Evolutionary conservation across 2,329 filamentous ascomycete species (phyloP).

Genomic region (Lanzia echinophila): DNA sequence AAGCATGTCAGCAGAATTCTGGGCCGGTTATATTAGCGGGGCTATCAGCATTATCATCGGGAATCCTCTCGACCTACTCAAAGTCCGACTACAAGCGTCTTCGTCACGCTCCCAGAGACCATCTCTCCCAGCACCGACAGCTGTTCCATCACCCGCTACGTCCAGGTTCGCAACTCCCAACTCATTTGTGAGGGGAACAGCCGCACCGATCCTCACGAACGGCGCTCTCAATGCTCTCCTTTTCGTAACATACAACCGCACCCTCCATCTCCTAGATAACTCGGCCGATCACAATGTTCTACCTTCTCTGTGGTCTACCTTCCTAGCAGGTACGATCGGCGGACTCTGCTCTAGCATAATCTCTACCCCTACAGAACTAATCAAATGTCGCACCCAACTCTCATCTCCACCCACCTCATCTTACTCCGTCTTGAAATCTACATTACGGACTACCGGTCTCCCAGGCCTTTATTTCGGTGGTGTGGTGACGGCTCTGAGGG

Average conservation of each 20-base stretch:
- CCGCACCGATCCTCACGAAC: conserved; percentile 82
- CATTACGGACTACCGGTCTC: conserved; percentile 52
- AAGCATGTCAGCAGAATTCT: conserved; percentile 64
- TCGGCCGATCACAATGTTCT: conserved; percentile 16
- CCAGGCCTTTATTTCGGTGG: conserved; percentile 77
- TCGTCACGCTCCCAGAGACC: conserved; percentile 5
- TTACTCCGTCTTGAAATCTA: conserved; percentile 56
- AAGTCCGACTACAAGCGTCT: conserved; percentile 77
- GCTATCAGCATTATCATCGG: conserved; percentile 81
- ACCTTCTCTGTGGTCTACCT: conserved; percentile 58
- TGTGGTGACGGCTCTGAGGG: conserved; percentile 70
- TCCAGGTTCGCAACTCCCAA: conserved; percentile 33
- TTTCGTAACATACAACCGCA: conserved; percentile 85
- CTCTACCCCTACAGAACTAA: conserved; percentile 80
- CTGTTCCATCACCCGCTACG: conserved; percentile 26
- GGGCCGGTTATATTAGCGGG: conserved; percentile 86
- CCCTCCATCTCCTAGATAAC: conserved; percentile 54
- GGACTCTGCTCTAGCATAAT: conserved; percentile 82
- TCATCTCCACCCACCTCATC: conserved; percentile 29
- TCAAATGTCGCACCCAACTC: conserved; percentile 87
- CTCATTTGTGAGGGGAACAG: conserved; percentile 55
- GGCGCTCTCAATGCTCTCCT: conserved; percentile 86
- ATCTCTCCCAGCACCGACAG: conserved; percentile 11
- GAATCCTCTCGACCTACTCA: conserved; percentile 75
- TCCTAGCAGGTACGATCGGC: conserved; percentile 71